Evolutionary conservation across 1,284 basidiomycete species (phyloP).

Genomic region (Tylopilus microsporus): DNA sequence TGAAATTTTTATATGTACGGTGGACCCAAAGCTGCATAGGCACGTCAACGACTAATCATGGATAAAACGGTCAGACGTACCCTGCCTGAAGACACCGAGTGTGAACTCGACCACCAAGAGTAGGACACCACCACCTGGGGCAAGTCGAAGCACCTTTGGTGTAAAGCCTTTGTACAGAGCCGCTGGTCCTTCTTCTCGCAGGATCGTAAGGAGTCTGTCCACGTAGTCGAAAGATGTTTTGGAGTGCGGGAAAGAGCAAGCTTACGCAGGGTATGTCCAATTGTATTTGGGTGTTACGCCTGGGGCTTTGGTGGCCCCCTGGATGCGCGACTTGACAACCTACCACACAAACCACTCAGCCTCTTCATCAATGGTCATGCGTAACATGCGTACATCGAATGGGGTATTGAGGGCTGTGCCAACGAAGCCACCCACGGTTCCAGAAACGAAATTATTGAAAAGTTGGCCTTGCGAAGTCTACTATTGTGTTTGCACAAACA

Average conservation of each 20-base stretch:
- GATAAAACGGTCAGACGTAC: conserved; percentile 37
- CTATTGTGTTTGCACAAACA: not conserved
- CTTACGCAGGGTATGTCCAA: conserved; percentile 83
- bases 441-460: conserved; percentile 90
- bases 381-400: conserved; percentile 49
- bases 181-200: conserved; percentile 82
- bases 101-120: conserved; percentile 89
- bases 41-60: not conserved
- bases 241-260: not conserved
- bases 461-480: conserved; percentile 70
- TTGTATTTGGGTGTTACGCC: conserved; percentile 81
- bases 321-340: conserved; percentile 96
- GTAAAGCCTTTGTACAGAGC: conserved; percentile 95
- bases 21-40: conserved; percentile 29
- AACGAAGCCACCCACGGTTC: conserved; percentile 85
- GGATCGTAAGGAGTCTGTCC: conserved; percentile 66
- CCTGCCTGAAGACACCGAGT: conserved; percentile 66
- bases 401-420: conserved; percentile 81
- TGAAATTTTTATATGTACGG: conserved; percentile 29
- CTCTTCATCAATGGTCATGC: not conserved
- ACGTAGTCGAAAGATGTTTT: not conserved
- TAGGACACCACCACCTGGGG: conserved; percentile 92
- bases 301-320: conserved; percentile 65
- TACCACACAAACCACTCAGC: conserved; percentile 7
- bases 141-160: conserved; percentile 80